Evolutionary conservation across 2,329 filamentous ascomycete genomes (phyloP).

Genomic region (Periglandula ipomoeae): DNA sequence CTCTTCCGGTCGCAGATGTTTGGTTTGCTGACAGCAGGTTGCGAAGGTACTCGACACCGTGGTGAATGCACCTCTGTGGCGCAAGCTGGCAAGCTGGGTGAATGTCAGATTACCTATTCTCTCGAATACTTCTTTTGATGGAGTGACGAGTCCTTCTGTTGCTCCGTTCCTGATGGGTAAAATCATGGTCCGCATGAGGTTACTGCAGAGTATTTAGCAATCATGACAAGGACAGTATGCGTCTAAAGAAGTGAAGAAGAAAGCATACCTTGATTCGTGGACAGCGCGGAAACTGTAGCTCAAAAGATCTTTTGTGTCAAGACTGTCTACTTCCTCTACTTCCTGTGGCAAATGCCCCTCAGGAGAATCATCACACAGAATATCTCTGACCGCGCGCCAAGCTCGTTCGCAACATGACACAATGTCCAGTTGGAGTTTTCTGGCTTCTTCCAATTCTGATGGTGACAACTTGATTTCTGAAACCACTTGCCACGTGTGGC

Average conservation of each 20-base stretch:
- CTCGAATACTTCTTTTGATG: slow-evolving; percentile 46
- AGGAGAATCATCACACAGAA: slow-evolving; percentile 88
- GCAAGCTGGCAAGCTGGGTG: slow-evolving; percentile 68
- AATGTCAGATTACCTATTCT: slow-evolving; percentile 68
- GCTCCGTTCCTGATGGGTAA: slow-evolving; percentile 41
- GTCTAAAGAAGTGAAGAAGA: too few relatives aligned
- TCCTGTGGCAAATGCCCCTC: slow-evolving; percentile 79
- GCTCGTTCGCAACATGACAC: slow-evolving; percentile 55
- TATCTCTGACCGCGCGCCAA: slow-evolving; percentile 66
- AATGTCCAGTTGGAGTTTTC: slow-evolving; percentile 43
- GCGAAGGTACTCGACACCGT: slow-evolving; percentile 85
- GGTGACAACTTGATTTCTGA: slow-evolving; percentile 30
- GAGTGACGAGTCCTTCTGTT: slow-evolving; percentile 34
- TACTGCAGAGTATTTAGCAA: slow-evolving; percentile 36
- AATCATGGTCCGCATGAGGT: slow-evolving; percentile 58
- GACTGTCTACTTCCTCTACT: slow-evolving; percentile 58
- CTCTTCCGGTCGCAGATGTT: slow-evolving; percentile 30
- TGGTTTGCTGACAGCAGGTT: slow-evolving; percentile 61
- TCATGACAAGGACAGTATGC: background rate
- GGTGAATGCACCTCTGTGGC: slow-evolving; percentile 88
- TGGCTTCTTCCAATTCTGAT: slow-evolving; percentile 25
- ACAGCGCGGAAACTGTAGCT: slow-evolving; percentile 93
- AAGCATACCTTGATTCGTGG: slow-evolving; percentile 76
- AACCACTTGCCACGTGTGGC: slow-evolving; percentile 45
- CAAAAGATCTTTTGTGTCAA: slow-evolving; percentile 78